Evolutionary conservation across 257 asterid genomes (phyloP).

Genomic region (Fraxinus anomala): DNA sequence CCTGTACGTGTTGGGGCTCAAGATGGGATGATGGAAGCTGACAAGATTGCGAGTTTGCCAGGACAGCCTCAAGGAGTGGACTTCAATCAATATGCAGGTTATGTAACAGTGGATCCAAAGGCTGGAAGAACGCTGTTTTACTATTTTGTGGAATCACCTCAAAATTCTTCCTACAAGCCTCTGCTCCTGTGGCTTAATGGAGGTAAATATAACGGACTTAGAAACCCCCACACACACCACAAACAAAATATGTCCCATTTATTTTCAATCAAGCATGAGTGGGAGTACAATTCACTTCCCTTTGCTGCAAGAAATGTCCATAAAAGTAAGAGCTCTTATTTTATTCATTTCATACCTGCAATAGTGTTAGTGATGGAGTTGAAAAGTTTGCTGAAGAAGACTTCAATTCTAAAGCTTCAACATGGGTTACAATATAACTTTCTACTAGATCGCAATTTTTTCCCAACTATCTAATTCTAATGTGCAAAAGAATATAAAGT

Average conservation of each 20-base stretch:
- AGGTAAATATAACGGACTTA: conserved; percentile 32
- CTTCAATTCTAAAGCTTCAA: no score
- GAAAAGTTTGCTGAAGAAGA: no score
- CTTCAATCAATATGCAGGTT: conserved; percentile 54
- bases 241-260: no score
- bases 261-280: no score
- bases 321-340: not conserved
- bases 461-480: no score
- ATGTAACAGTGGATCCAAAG: conserved; percentile 42
- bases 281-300: no score
- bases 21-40: conserved; percentile 28
- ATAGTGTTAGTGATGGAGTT: not conserved
- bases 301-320: not conserved
- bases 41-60: conserved; percentile 29
- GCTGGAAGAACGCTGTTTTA: conserved; percentile 54
- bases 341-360: not conserved
- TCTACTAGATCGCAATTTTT: no score
- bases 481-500: no score
- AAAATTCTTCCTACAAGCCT: conserved; percentile 39
- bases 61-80: conserved; percentile 37
- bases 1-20: conserved; percentile 28
- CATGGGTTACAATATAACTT: no score
- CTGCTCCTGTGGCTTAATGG: conserved; percentile 59
- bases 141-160: conserved; percentile 51
- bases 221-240: not conserved